Evolutionary conservation across 768 basidiomycete genomes (phyloP).

Genomic region (Trametes cingulata): DNA sequence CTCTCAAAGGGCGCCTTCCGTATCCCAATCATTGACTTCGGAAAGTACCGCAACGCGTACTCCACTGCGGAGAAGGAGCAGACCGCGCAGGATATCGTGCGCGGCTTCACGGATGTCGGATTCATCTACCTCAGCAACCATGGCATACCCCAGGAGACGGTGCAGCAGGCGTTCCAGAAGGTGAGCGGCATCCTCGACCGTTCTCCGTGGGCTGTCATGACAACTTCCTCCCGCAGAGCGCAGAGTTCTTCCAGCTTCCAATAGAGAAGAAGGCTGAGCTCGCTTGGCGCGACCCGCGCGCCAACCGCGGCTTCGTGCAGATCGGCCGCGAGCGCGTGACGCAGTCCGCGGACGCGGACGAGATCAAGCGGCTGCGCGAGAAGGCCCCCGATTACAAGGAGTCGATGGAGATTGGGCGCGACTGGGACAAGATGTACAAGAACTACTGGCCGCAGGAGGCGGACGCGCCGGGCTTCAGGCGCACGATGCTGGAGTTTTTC

Average conservation of each 20-base stretch:
- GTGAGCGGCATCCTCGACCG: conserved; percentile 29
- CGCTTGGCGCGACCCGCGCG: conserved; percentile 82
- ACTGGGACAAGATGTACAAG: conserved; percentile 75
- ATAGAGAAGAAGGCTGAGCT: conserved; percentile 55
- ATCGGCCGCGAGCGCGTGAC: conserved; percentile 84
- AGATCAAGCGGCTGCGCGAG: conserved; percentile 72
- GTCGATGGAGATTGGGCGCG: conserved; percentile 86
- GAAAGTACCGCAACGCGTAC: conserved; percentile 57
- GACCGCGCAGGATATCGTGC: conserved; percentile 68
- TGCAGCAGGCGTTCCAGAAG: conserved; percentile 66
- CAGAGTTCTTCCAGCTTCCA: conserved; percentile 72
- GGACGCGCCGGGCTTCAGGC: conserved; percentile 66
- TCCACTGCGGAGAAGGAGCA: conserved; percentile 55
- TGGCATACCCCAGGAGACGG: conserved; percentile 59
- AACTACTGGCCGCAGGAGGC: conserved; percentile 78
- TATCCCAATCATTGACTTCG: conserved; percentile 81
- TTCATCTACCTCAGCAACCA: conserved; percentile 80
- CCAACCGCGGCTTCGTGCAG: conserved; percentile 83
- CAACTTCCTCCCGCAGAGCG: conserved; percentile 51
- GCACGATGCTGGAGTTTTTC: conserved; percentile 75
- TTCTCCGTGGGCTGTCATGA: too few relatives aligned
- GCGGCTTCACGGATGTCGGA: conserved; percentile 77
- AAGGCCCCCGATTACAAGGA: conserved; percentile 84
- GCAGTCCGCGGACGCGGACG: conserved; percentile 64
- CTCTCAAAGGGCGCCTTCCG: conserved; percentile 23